phyloP scores from a whole-genome alignment of 2,329 filamentous ascomycete species.

The Chaetoscypha palmicola region DNA sequence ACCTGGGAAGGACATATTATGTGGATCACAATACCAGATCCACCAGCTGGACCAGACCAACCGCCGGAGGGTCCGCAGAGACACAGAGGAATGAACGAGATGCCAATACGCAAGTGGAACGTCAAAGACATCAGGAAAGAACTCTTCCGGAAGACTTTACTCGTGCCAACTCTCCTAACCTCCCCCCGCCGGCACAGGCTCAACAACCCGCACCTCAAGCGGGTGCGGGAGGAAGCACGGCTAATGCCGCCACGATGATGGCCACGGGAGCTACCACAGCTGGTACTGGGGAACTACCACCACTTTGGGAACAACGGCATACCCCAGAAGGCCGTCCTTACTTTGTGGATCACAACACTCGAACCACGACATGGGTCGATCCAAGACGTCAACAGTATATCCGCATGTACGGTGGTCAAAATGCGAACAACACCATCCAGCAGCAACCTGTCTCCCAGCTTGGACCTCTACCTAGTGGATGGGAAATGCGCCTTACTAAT shows the following conservation, averaged over 20 bases:
- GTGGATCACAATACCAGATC: conserved; percentile 96
- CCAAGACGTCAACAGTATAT: conserved; percentile 97
- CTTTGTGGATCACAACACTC: conserved; percentile 97
- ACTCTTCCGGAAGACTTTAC: conserved; percentile 94
- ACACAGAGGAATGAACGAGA: conserved; percentile 76
- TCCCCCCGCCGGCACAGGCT: conserved; percentile 47
- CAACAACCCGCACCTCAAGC: conserved; percentile 3
- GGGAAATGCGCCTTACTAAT: conserved; percentile 99
- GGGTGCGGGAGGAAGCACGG: conserved; percentile 26
- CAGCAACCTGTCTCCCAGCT: conserved; percentile 97
- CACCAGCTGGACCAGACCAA: conserved; percentile 91
- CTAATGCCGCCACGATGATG: conserved; percentile 73
- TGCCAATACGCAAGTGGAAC: conserved; percentile 86
- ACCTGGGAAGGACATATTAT: conserved; percentile 91
- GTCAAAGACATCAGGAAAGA: conserved; percentile 87
- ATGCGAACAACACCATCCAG: conserved; percentile 82
- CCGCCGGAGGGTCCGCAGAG: conserved; percentile 66
- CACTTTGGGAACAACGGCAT: conserved; percentile 93
- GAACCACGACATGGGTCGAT: conserved; percentile 98
- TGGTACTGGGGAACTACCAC: conserved; percentile 87
- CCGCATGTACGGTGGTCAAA: conserved; percentile 88
- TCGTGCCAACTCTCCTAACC: conserved; percentile 81
- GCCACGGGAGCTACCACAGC: conserved; percentile 91
- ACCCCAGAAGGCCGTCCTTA: conserved; percentile 93
- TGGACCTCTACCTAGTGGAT: conserved; percentile 89